Evolutionary conservation across 352 stramenopile genomes (phyloP), one percentile per base, ranked within the genome.

Genomic region (Phytophthora fragariaefolia): DNA sequence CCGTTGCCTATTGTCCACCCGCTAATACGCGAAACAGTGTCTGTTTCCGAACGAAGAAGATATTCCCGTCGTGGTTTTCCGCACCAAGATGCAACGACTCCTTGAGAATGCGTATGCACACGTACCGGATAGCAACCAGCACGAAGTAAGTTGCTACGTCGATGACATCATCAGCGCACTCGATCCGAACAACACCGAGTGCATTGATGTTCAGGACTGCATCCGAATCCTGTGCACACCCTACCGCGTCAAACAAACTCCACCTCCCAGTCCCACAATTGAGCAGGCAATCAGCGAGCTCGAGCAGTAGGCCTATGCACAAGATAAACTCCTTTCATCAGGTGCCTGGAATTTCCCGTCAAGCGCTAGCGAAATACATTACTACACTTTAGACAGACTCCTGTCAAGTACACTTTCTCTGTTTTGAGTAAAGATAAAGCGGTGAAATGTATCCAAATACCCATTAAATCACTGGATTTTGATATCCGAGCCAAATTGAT

Each of bases 81-180:
- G 82, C 43, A 89, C 77, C 30, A 90, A 90, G 60, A 89, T 90
- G 79, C 79, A 90, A 52, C 79, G 80, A 23, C 76, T 87, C 20
- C 76, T 89, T 4, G 76, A 89, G 63, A 89, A 79, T 38, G 82
- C 82, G 50, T 87, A 88, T 56, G 76, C 79, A 10, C 82, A 87
- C 27, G 51, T 91, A 3, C 74, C 79, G 20, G 82, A 89, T 69
- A 85, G 78, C 66, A 89, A 91, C 68, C 74, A 80, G 57, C 77
- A 89, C 66, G 79, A 90, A 69, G 79, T 90, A 58, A 89, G 78
- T 60, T 89, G 78, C 66, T 88, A 83, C 47, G 80, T 91, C 24
- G 80, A 91, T 69, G 82, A 88, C 60, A 87, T 89, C 48, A 58
- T 91, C 34, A 91, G 76, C 40, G 76, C 79, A 18, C 72, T 91